phyloP scores from a whole-genome alignment of 2,329 filamentous ascomycete genomes.

The Arthroderma uncinatum region DNA sequence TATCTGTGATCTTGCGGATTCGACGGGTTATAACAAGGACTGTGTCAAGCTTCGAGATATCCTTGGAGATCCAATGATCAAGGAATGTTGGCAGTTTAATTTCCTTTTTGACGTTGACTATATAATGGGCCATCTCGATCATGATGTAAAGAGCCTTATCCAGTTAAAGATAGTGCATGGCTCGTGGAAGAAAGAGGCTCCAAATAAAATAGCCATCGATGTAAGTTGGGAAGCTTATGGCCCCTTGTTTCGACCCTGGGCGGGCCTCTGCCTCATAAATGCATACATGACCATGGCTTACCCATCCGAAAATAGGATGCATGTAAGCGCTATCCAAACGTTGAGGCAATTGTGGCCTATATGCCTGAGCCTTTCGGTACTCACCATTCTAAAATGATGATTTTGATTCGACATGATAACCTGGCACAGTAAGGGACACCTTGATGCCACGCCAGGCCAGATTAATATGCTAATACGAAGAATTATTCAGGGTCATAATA shows the following conservation, averaged over 20 bases:
- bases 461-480: background rate
- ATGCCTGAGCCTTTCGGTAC: conserved; percentile 80
- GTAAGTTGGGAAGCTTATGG: conserved; percentile 31
- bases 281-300: background rate
- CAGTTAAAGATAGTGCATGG: conserved; percentile 52
- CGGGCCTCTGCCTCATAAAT: background rate
- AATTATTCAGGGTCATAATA: conserved; percentile 49
- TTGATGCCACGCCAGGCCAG: background rate
- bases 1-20: conserved; percentile 51
- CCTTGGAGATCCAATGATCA: conserved; percentile 62
- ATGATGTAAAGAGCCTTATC: conserved; percentile 43
- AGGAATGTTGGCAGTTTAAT: conserved; percentile 49
- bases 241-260: background rate
- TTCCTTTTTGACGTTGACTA: conserved; percentile 49
- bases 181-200: conserved; percentile 57
- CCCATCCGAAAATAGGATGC: conserved; percentile 40
- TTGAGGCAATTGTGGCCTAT: conserved; percentile 60
- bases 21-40: conserved; percentile 49
- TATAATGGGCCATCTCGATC: conserved; percentile 49
- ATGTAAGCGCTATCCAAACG: conserved; percentile 52
- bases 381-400: conserved; percentile 77
- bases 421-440: conserved; percentile 47
- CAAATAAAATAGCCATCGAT: conserved; percentile 46
- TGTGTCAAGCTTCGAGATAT: conserved; percentile 56
- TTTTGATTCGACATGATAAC: conserved; percentile 68